Conservation (phyloP, 306 rosid species). For the Castanospermum australe region DNA sequence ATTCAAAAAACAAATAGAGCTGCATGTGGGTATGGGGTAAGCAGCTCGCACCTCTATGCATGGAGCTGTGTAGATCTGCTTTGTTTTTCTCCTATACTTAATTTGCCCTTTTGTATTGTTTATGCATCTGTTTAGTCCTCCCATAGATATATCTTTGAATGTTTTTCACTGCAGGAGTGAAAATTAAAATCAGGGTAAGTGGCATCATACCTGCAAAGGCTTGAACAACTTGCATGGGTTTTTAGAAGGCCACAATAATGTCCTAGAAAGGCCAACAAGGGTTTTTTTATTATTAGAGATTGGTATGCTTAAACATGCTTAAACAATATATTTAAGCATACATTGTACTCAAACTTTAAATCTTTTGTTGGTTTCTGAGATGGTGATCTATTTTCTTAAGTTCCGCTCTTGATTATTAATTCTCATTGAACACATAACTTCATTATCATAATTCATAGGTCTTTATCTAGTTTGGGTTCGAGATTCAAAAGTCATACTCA, state of each 20-base stretch:
- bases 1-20: constrained; percentile 38
- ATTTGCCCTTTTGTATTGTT: constrained; percentile 13
- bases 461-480: not conserved
- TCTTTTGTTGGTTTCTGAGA: constrained; percentile 13
- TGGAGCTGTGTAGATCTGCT: constrained; percentile 43
- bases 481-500: not conserved
- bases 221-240: constrained; percentile 29
- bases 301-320: not conserved
- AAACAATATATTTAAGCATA: constrained; percentile 7
- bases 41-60: constrained; percentile 71
- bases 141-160: constrained; percentile 33
- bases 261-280: constrained; percentile 36
- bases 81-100: constrained; percentile 30
- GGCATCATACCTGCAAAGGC: constrained; percentile 24
- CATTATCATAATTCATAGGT: too few relatives aligned
- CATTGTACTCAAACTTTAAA: constrained; percentile 5
- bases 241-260: constrained; percentile 29
- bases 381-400: constrained; percentile 13
- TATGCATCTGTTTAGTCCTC: constrained; percentile 29
- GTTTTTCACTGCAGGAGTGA: constrained; percentile 27
- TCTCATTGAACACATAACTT: not conserved
- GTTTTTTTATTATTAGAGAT: not conserved
- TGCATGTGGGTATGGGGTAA: constrained; percentile 64
- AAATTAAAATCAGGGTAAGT: constrained; percentile 8
- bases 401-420: constrained; percentile 9